A percentile compares a stretch with the other conserved stretches of the same genome.
These are phyloP conservation scores for Penicillium alfredii DNA, from an alignment of 495 filamentous ascomycete species.

Conservation along the genomic window DNA sequence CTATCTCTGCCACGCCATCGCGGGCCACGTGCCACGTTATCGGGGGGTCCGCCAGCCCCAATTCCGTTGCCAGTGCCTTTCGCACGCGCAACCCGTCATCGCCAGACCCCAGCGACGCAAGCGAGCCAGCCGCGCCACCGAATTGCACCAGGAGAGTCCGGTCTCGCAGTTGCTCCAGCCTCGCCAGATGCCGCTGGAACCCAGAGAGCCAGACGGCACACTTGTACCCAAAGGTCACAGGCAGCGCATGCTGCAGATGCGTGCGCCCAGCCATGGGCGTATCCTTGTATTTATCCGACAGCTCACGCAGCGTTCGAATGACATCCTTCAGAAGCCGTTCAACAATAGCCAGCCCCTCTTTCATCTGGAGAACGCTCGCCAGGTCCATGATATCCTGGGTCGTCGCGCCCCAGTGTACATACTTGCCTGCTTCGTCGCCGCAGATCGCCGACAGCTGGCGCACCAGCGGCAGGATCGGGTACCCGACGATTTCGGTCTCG, in stretches of 20 bases:
- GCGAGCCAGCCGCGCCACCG: conserved; percentile 44
- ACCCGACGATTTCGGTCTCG: conserved; percentile 50
- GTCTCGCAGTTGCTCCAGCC: conserved; percentile 32
- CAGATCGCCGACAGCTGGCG: conserved; percentile 37
- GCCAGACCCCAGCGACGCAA: conserved; percentile 35
- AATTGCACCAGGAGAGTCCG: conserved; percentile 41
- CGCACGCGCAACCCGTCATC: conserved; percentile 35
- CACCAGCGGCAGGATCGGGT: conserved; percentile 47
- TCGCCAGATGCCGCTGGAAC: conserved; percentile 37
- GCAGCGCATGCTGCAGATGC: conserved; percentile 47
- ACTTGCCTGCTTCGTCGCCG: conserved; percentile 40
- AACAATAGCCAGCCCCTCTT: conserved; percentile 39
- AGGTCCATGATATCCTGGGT: conserved; percentile 54
- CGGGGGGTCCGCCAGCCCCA: conserved; percentile 32
- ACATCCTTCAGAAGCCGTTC: conserved; percentile 31
- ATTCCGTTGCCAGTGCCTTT: conserved; percentile 32
- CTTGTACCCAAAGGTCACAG: conserved; percentile 46
- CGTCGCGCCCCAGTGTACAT: conserved; percentile 51
- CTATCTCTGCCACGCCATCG: conserved; percentile 45
- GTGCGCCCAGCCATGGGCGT: conserved; percentile 49
- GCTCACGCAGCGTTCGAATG: conserved; percentile 26
- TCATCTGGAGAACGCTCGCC: conserved; percentile 45
- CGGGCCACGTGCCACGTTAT: conserved; percentile 46
- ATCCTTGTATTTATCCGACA: conserved; percentile 38
- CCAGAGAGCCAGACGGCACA: conserved; percentile 40